Percentiles rank a stretch among this genome's conserved stretches.
These are phyloP conservation scores for Ceratobasidium sp. DNA, from an alignment of 1,284 basidiomycete genomes.

Conservation along the genomic window DNA sequence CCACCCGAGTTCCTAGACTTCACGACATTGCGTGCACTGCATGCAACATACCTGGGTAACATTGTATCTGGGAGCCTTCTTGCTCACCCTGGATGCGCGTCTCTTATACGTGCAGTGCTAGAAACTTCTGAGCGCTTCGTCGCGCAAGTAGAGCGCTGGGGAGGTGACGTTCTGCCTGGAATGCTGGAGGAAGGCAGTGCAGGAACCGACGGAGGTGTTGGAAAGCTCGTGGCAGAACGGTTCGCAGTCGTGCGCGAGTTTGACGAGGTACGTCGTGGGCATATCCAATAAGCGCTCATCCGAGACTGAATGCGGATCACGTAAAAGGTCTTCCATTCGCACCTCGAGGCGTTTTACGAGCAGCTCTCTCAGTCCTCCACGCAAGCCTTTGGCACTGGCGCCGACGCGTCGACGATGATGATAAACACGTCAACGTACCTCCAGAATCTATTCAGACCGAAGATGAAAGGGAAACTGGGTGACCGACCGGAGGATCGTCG, in stretches of 20 bases:
- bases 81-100: slow-evolving; percentile 73
- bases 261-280: slow-evolving; percentile 68
- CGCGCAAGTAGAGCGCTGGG: slow-evolving; percentile 89
- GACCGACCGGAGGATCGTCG: slow-evolving; percentile 72
- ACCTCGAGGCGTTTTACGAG: slow-evolving; percentile 81
- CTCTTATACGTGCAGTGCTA: slow-evolving; percentile 77
- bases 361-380: slow-evolving; percentile 79
- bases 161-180: slow-evolving; percentile 89
- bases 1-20: slow-evolving; percentile 73
- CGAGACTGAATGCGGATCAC: slow-evolving; percentile 52
- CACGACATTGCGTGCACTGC: slow-evolving; percentile 82
- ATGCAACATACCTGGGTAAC: slow-evolving; percentile 84
- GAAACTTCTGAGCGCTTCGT: slow-evolving; percentile 87
- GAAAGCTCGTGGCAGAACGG: slow-evolving; percentile 77
- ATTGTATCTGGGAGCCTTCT: slow-evolving; percentile 85
- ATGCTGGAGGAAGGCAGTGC: slow-evolving; percentile 83
- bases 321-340: slow-evolving; percentile 70
- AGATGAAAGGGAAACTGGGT: slow-evolving; percentile 65
- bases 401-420: slow-evolving; percentile 73
- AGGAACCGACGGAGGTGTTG: slow-evolving; percentile 68
- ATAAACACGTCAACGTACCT: slow-evolving; percentile 69
- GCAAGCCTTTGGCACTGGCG: slow-evolving; percentile 62
- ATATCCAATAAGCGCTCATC: no score
- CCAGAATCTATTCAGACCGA: slow-evolving; percentile 58
- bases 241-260: slow-evolving; percentile 76